Evolutionary conservation across 1,139 yeast species (phyloP).

Genomic region (Geotrichum reessii): DNA sequence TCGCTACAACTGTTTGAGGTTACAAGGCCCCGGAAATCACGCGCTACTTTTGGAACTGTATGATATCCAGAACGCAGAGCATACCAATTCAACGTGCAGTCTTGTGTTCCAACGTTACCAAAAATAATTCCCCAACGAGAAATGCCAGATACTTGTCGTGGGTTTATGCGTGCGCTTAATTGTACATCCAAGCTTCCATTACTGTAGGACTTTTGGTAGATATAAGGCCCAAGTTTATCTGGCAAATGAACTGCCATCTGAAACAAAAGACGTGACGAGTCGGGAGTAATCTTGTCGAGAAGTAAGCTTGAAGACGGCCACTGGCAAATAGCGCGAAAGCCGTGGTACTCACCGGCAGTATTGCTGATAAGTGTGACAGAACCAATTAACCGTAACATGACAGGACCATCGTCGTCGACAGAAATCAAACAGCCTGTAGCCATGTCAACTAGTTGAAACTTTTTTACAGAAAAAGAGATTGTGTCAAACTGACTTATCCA

Average conservation of each 20-base stretch:
- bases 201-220: not conserved
- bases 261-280: conserved; percentile 14
- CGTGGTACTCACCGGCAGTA: conserved; percentile 23
- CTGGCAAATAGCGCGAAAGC: conserved; percentile 24
- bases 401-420: conserved; percentile 10
- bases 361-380: not conserved
- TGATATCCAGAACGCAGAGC: conserved; percentile 10
- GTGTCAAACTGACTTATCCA: conserved; percentile 20
- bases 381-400: conserved; percentile 5
- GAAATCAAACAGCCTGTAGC: conserved; percentile 14
- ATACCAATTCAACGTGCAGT: conserved; percentile 13
- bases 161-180: not conserved
- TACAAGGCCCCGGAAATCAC: conserved; percentile 21
- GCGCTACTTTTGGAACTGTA: conserved; percentile 16
- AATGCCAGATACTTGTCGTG: conserved; percentile 12
- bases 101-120: conserved; percentile 13
- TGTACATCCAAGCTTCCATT: not conserved
- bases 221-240: not conserved
- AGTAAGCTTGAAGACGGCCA: conserved; percentile 21
- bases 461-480: conserved; percentile 18
- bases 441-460: conserved; percentile 24
- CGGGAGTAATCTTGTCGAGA: conserved; percentile 21
- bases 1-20: conserved; percentile 8
- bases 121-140: conserved; percentile 20
- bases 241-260: not conserved